These are phyloP conservation scores for Fusarium sp. DNA, from an alignment of 2,329 filamentous ascomycete genomes.

Conservation along the genomic window DNA sequence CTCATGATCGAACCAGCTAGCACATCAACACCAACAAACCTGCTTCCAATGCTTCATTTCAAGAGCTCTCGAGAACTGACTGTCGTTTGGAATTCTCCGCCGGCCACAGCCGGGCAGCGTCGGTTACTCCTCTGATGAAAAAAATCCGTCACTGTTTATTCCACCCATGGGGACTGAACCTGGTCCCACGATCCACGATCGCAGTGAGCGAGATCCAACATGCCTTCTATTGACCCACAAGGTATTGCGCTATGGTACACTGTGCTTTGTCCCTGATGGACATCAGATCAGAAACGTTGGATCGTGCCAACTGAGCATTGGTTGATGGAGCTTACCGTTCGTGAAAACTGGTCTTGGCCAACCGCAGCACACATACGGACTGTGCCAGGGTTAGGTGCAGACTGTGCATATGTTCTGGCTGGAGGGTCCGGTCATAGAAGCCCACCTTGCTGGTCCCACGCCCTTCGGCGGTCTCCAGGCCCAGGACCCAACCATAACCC, in stretches of 20 bases:
- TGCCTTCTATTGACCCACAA: slow-evolving; percentile 29
- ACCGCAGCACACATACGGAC: slow-evolving; percentile 20
- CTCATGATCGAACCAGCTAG: slow-evolving; percentile 6
- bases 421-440: slow-evolving; percentile 15
- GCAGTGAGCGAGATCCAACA: slow-evolving; percentile 39
- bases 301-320: slow-evolving; percentile 27
- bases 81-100: background rate
- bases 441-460: slow-evolving; percentile 34
- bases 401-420: slow-evolving; percentile 31
- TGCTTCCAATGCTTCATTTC: background rate
- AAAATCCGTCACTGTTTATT: slow-evolving; percentile 21
- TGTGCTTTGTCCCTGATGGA: slow-evolving; percentile 20
- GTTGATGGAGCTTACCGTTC: slow-evolving; percentile 28
- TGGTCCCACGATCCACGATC: slow-evolving; percentile 46
- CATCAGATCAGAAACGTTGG: slow-evolving; percentile 40
- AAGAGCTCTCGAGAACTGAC: slow-evolving; percentile 1
- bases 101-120: slow-evolving; percentile 38
- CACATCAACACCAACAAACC: slow-evolving; percentile 4
- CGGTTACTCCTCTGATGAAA: slow-evolving; percentile 29
- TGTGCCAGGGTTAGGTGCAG: slow-evolving; percentile 13
- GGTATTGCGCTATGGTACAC: slow-evolving; percentile 13
- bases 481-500: slow-evolving; percentile 33
- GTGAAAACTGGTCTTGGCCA: slow-evolving; percentile 14
- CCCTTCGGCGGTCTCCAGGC: slow-evolving; percentile 36
- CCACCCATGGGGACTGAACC: slow-evolving; percentile 38